Conservation (phyloP, 2,329 filamentous ascomycete genomes). For the Phaeophleospora eucalypticola region DNA sequence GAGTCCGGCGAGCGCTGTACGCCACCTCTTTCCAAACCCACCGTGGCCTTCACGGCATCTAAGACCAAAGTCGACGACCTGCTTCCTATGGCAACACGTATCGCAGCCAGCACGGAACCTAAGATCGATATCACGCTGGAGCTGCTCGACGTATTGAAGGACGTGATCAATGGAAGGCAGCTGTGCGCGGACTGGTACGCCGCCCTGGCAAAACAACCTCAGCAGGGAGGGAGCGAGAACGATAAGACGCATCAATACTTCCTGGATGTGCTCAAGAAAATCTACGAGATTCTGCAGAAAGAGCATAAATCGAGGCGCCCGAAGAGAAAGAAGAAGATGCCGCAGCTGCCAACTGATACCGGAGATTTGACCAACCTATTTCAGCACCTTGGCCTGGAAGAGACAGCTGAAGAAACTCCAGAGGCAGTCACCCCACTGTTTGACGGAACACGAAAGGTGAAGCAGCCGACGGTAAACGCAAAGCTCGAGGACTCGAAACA, state of each 20-base stretch:
- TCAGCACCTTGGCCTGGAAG: slow-evolving; percentile 5
- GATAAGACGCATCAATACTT: slow-evolving; percentile 5
- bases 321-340: slow-evolving; percentile 10
- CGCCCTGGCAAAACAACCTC: not conserved
- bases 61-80: no score
- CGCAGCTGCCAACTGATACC: not conserved
- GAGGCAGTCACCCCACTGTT: no score
- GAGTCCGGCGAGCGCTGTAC: no score
- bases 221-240: no score
- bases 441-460: no score
- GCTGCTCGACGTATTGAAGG: not conserved
- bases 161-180: not conserved
- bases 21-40: no score
- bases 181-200: not conserved
- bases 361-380: slow-evolving; percentile 8
- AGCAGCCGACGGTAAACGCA: no score
- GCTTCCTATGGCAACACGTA: no score
- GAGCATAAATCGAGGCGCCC: slow-evolving; percentile 5
- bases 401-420: no score
- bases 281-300: slow-evolving; percentile 4
- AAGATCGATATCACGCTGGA: not conserved
- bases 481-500: no score
- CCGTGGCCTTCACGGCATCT: no score
- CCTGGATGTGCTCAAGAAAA: not conserved
- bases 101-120: no score